These are phyloP conservation scores for Coniophora puteana DNA, from an alignment of 1,284 basidiomycete species.

Conservation along the genomic window DNA sequence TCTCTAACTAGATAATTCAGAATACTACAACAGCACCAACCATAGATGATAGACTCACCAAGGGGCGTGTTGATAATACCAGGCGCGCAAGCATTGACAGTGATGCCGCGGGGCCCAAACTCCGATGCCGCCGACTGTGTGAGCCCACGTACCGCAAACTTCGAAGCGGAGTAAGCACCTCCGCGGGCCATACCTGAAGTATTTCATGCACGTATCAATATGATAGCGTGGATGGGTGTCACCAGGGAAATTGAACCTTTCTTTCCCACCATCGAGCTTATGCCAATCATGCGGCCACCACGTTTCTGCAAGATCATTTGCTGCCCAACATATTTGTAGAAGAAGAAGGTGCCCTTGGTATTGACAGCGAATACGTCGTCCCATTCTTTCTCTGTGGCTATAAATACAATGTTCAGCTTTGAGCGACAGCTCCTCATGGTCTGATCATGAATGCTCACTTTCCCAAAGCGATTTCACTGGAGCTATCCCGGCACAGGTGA, in stretches of 20 bases:
- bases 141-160: conserved; percentile 39
- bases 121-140: conserved; percentile 35
- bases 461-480: conserved; percentile 6
- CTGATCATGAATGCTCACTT: conserved; percentile 1
- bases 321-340: conserved; percentile 28
- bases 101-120: conserved; percentile 31
- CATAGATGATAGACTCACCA: conserved; percentile 15
- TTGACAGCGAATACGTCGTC: conserved; percentile 17
- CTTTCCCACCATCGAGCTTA: conserved; percentile 19
- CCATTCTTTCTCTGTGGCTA: conserved; percentile 6
- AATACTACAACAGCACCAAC: not conserved
- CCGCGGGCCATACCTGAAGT: conserved; percentile 1
- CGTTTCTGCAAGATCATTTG: conserved; percentile 41
- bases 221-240: not conserved
- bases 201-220: not conserved
- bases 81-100: conserved; percentile 37
- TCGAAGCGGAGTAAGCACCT: conserved; percentile 32
- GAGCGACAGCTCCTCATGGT: conserved; percentile 27
- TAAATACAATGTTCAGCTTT: too few relatives aligned
- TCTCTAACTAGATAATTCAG: not conserved
- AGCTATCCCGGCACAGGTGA: conserved; percentile 15
- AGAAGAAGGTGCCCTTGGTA: conserved; percentile 18
- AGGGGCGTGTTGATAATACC: conserved; percentile 26
- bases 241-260: not conserved
- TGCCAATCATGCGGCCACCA: conserved; percentile 37